A percentile compares a stretch with the other conserved stretches of the same genome.
Evolutionary conservation across 2,329 filamentous ascomycete species (phyloP).

Genomic region (Trichophyton equinum): DNA sequence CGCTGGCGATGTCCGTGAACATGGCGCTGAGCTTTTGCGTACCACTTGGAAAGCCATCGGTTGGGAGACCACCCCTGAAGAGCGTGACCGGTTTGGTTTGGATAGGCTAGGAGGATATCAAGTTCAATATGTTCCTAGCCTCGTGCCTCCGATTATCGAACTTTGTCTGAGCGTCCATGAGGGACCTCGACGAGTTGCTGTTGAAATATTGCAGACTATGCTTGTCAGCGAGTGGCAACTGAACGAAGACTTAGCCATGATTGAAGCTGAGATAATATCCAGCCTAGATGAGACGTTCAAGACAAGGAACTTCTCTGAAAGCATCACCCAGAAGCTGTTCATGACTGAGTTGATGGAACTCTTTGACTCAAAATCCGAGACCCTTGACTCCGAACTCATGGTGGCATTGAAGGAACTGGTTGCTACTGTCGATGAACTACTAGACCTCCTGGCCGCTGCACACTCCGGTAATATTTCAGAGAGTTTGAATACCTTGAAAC

Average conservation of each 20-base stretch:
- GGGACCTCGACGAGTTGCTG: conserved; percentile 74
- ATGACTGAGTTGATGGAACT: conserved; percentile 70
- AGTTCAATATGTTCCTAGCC: conserved; percentile 88
- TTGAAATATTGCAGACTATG: conserved; percentile 93
- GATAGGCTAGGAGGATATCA: conserved; percentile 88
- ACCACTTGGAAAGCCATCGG: conserved; percentile 90
- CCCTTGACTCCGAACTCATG: conserved; percentile 45
- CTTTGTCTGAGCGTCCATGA: conserved; percentile 92
- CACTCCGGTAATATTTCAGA: conserved; percentile 64
- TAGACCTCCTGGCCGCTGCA: conserved; percentile 82
- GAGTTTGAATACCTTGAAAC: conserved; percentile 73
- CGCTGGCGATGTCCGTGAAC: conserved; percentile 85
- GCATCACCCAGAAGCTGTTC: conserved; percentile 82
- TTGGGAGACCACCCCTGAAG: conserved; percentile 79
- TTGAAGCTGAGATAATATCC: conserved; percentile 95
- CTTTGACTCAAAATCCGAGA: conserved; percentile 58
- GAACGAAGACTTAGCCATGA: conserved; percentile 77
- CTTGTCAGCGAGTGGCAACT: conserved; percentile 96
- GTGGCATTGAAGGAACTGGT: conserved; percentile 66
- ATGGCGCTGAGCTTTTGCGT: conserved; percentile 73
- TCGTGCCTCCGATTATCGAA: conserved; percentile 84
- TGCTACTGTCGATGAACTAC: conserved; percentile 72
- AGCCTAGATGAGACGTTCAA: conserved; percentile 86
- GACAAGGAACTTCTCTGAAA: conserved; percentile 73
- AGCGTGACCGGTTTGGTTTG: conserved; percentile 63